A percentile compares a stretch with the other conserved stretches of the same genome.
phyloP scores from a whole-genome alignment of 2,329 filamentous ascomycete genomes.

The Colletotrichum sp. region DNA sequence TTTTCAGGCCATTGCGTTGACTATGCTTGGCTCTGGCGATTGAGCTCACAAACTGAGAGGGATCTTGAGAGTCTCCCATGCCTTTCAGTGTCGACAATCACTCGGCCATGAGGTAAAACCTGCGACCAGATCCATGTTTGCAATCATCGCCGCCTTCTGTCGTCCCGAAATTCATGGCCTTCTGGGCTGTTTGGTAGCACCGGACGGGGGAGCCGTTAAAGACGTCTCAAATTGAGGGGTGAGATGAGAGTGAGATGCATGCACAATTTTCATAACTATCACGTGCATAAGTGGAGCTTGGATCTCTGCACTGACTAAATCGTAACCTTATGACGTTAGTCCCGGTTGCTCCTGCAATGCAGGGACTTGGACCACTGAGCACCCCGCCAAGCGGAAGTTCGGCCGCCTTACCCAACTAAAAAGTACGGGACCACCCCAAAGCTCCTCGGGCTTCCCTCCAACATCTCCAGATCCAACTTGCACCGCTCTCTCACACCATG shows the following conservation, averaged over 20 bases:
- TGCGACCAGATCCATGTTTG: too few relatives aligned
- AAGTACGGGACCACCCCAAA: constrained; percentile 1
- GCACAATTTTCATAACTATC: not conserved
- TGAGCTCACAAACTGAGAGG: not conserved
- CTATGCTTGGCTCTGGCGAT: not conserved
- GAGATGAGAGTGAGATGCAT: not conserved
- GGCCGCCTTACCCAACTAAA: constrained; percentile 1
- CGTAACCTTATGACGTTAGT: constrained; percentile 13
- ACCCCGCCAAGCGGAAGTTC: constrained; percentile 15
- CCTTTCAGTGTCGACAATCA: not conserved
- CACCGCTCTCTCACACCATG: constrained; percentile 18
- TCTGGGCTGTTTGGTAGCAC: not conserved
- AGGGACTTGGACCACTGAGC: constrained; percentile 7
- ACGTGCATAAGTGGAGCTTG: not conserved
- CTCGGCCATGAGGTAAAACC: not conserved
- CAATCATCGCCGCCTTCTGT: too few relatives aligned
- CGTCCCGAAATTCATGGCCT: too few relatives aligned
- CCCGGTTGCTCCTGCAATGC: not conserved
- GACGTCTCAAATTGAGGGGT: not conserved
- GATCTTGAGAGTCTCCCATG: not conserved
- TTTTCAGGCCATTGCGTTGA: not conserved
- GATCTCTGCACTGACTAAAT: not conserved
- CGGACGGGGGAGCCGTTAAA: not conserved
- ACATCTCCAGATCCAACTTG: constrained; percentile 20
- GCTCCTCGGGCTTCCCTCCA: not conserved